Conservation (phyloP, 2,329 filamentous ascomycete species). For the Sclerotinia sclerotiorum region DNA sequence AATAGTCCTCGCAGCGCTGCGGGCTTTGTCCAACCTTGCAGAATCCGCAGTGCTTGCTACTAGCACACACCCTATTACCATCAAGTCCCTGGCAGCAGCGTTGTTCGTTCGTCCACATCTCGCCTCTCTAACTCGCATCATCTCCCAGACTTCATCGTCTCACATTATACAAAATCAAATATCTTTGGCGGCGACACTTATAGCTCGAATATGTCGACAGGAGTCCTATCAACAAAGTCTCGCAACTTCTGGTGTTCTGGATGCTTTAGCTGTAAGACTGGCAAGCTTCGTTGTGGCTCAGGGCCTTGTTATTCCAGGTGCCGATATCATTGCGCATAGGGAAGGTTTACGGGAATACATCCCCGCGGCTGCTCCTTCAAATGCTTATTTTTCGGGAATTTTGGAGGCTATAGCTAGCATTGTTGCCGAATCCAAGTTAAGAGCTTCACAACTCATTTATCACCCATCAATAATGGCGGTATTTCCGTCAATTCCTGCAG, state of each 20-base stretch:
- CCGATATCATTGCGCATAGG: slow-evolving; percentile 54
- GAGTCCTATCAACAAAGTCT: slow-evolving; percentile 71
- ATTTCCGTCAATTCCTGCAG: slow-evolving; percentile 54
- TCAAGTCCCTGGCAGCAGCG: slow-evolving; percentile 56
- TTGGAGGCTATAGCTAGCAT: slow-evolving; percentile 77
- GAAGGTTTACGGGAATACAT: slow-evolving; percentile 58
- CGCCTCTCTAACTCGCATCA: slow-evolving; percentile 62
- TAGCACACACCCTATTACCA: slow-evolving; percentile 50
- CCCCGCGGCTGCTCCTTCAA: slow-evolving; percentile 59
- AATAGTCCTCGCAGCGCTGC: slow-evolving; percentile 71
- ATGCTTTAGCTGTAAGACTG: slow-evolving; percentile 73
- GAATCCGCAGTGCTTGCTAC: slow-evolving; percentile 61
- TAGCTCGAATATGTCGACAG: slow-evolving; percentile 62
- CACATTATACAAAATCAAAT: slow-evolving; percentile 61
- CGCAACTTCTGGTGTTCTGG: slow-evolving; percentile 70
- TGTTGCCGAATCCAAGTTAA: slow-evolving; percentile 74
- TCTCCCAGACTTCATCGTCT: slow-evolving; percentile 57
- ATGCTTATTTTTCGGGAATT: slow-evolving; percentile 64
- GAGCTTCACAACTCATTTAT: slow-evolving; percentile 68
- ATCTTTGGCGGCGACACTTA: slow-evolving; percentile 56
- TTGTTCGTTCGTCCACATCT: slow-evolving; percentile 65
- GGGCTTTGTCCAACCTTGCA: slow-evolving; percentile 69
- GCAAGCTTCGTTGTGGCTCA: slow-evolving; percentile 67
- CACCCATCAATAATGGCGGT: slow-evolving; percentile 68
- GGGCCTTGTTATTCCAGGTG: slow-evolving; percentile 67